Percentiles rank a stretch among this genome's conserved stretches.
phyloP scores from a whole-genome alignment of 2,329 filamentous ascomycete species.

The Harringtonia lauricola region DNA sequence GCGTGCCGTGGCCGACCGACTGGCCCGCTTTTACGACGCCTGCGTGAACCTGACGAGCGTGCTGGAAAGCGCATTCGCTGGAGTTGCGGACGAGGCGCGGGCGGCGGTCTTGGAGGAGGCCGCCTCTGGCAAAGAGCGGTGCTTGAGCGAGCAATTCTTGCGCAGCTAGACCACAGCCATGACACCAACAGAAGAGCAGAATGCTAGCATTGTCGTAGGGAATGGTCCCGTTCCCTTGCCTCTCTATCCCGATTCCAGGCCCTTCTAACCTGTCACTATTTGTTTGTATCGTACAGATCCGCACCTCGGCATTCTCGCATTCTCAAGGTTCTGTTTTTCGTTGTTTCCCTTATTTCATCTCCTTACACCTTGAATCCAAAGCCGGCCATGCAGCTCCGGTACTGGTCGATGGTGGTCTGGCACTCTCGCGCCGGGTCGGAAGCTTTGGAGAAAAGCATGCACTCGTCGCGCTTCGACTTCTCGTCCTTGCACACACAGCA shows the following conservation, averaged over 20 bases:
- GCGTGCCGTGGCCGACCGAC: constrained; percentile 10
- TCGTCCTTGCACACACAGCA: constrained; percentile 98
- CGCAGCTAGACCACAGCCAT: too few relatives aligned
- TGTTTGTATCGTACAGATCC: constrained; percentile 7
- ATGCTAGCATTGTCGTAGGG: not conserved
- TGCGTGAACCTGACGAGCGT: constrained; percentile 9
- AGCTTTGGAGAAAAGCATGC: constrained; percentile 92
- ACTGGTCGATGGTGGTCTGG: constrained; percentile 69
- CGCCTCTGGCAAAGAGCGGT: not conserved
- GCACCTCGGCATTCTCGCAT: not conserved
- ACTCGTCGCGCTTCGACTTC: constrained; percentile 87
- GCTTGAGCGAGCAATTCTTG: too few relatives aligned
- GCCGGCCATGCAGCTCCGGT: constrained; percentile 83
- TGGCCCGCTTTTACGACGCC: constrained; percentile 12
- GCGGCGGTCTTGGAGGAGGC: not conserved
- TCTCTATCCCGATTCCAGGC: too few relatives aligned
- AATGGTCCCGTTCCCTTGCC: not conserved
- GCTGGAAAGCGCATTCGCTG: constrained; percentile 12
- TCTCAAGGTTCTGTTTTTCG: not conserved
- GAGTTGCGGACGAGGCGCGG: constrained; percentile 11
- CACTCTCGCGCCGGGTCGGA: constrained; percentile 78
- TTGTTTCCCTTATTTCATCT: not conserved
- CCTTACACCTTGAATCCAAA: constrained; percentile 69
- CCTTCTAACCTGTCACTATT: too few relatives aligned
- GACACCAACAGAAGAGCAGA: too few relatives aligned